phyloP scores from a whole-genome alignment of 164 flowering plant species.

The Annona squamosa region DNA sequence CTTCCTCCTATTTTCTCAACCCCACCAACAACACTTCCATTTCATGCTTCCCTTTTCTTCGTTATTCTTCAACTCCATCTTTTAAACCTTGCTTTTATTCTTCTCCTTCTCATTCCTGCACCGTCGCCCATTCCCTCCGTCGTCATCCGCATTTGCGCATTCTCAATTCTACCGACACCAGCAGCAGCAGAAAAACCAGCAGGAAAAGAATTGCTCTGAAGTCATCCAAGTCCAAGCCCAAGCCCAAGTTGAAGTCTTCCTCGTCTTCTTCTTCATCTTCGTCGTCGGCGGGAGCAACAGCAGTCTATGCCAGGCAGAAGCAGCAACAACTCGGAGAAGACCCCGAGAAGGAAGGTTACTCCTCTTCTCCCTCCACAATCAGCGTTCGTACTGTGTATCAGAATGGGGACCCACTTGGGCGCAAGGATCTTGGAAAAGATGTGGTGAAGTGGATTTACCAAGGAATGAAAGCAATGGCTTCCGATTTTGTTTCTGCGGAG shows the following conservation, averaged over 20 bases:
- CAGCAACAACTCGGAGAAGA: not conserved
- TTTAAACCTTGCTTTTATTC: not conserved
- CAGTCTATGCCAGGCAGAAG: not conserved
- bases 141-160: not conserved
- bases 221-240: not conserved
- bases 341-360: not conserved
- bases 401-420: constrained; percentile 78
- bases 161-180: not conserved
- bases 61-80: no score
- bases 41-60: not conserved
- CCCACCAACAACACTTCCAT: not conserved
- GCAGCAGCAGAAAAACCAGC: not conserved
- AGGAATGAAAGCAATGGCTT: constrained; percentile 83
- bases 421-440: constrained; percentile 62
- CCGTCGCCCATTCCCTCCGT: not conserved
- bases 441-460: constrained; percentile 73
- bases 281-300: not conserved
- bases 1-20: not conserved
- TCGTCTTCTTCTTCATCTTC: not conserved
- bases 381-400: constrained; percentile 9
- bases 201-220: not conserved
- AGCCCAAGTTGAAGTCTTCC: not conserved
- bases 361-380: not conserved
- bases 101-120: not conserved
- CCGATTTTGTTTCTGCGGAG: constrained; percentile 64